Conservation (phyloP, 2,329 filamentous ascomycete species). For the Fonsecaea erecta region DNA sequence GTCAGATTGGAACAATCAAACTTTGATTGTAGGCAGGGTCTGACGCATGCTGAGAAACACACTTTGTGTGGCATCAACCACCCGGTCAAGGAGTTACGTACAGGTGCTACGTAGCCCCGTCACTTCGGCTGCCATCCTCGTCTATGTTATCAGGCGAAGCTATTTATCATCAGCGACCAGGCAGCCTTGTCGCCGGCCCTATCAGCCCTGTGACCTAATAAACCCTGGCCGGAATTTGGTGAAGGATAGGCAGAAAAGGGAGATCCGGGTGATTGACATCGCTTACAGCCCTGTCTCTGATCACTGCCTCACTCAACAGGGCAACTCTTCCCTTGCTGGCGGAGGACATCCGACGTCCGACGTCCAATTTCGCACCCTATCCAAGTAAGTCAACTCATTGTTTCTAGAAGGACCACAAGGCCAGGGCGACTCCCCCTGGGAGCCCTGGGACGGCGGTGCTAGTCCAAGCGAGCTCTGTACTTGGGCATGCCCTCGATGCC, state of each 20-base stretch:
- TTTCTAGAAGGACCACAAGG: slow-evolving; percentile 24
- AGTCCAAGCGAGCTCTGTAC: slow-evolving; percentile 65
- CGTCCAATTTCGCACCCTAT: slow-evolving; percentile 14
- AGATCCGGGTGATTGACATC: slow-evolving; percentile 2
- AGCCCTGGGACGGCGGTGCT: not conserved
- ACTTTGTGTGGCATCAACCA: not conserved
- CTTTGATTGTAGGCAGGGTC: not conserved
- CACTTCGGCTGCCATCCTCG: not conserved
- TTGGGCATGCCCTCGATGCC: slow-evolving; percentile 60
- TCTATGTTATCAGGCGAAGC: not conserved
- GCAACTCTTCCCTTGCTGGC: not conserved
- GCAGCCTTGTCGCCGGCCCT: slow-evolving; percentile 16
- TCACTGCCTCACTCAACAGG: not conserved
- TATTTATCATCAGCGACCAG: slow-evolving; percentile 10
- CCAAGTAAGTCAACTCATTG: not conserved
- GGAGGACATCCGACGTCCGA: not conserved
- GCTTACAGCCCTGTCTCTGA: not conserved
- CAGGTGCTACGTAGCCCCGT: not conserved
- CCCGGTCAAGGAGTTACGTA: not conserved
- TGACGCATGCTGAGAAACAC: not conserved
- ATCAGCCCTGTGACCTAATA: slow-evolving; percentile 7
- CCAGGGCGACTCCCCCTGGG: not conserved
- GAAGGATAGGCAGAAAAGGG: not conserved
- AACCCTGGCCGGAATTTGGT: not conserved
- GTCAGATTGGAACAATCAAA: not conserved